phyloP scores from a whole-genome alignment of 2,329 filamentous ascomycete genomes.

The Nemania abortiva region DNA sequence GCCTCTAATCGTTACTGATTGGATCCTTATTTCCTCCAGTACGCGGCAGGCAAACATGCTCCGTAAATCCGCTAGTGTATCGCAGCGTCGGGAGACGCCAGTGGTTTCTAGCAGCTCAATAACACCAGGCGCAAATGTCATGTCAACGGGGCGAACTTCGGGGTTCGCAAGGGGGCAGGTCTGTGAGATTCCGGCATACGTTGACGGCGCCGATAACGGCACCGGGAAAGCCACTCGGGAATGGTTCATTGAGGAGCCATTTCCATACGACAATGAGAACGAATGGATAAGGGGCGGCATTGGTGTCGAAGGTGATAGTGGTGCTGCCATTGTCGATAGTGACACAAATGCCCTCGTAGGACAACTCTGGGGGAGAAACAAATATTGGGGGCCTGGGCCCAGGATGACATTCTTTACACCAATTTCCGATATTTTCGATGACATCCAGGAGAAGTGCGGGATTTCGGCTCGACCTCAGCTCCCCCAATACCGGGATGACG shows the following conservation, averaged over 20 bases:
- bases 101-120: slow-evolving; percentile 51
- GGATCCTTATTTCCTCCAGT: slow-evolving; percentile 56
- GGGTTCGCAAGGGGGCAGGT: slow-evolving; percentile 58
- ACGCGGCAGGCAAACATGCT: slow-evolving; percentile 56
- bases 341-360: slow-evolving; percentile 56
- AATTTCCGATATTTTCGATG: slow-evolving; percentile 59
- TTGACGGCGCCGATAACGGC: slow-evolving; percentile 55
- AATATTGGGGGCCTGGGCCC: slow-evolving; percentile 57
- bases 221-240: slow-evolving; percentile 59
- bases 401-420: slow-evolving; percentile 60
- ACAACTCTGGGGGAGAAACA: slow-evolving; percentile 60
- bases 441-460: slow-evolving; percentile 60
- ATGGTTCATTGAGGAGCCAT: slow-evolving; percentile 60
- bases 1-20: slow-evolving; percentile 59
- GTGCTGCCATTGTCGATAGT: slow-evolving; percentile 59
- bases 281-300: slow-evolving; percentile 61
- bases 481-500: slow-evolving; percentile 57
- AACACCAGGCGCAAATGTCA: slow-evolving; percentile 53
- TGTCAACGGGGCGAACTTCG: slow-evolving; percentile 59
- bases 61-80: slow-evolving; percentile 55
- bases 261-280: slow-evolving; percentile 55
- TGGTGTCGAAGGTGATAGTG: slow-evolving; percentile 60
- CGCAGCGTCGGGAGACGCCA: slow-evolving; percentile 52
- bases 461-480: slow-evolving; percentile 56
- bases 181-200: slow-evolving; percentile 59